Evolutionary conservation across 75 land plant genomes (phyloP), one percentile per base, ranked within the genome.

Genomic region (Ceratopteris richardii): DNA sequence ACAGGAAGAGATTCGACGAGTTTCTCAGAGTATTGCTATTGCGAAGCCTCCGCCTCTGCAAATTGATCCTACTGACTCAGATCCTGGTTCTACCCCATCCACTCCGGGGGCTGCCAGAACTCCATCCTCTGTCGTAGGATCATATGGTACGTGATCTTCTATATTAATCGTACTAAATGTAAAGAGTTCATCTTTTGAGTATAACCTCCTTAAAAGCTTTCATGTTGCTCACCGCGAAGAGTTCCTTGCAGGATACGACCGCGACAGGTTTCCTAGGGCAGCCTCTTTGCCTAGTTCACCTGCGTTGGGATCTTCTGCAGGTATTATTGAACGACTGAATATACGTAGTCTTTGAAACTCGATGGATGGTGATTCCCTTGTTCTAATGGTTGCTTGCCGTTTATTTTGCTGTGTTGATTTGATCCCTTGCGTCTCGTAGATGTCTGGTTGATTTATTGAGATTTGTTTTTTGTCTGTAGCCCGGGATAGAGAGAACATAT

Each of bases 11-110:
- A 47, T 24, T 4, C 28, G 57, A 39, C 64, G 71, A 27, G 70
- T 67, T 51, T 47, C 63, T 11, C 70, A 54, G 56, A 61, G 56
- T 50, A 55, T 68, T 59, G 21, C 64, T n/a, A 68, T 68, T 24
- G 62, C 52, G 47, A 68, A 61, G 22, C 71, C 64, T 14, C 40
- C 37, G 12, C 51, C 30, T 12, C 5, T 23, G 54, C 54, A 3
- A 1, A 23, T 52, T 6, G 24, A 24, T 13, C 2, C 54, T 14
- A 2, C 2, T 26, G 28, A 22, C 4, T 52, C 54, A 5, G 50
- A 46, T 4, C 22, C 22, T 5, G 54, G 54, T 6, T 52, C 54
- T 21, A 22, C 28, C 1, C 54, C 54, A 1, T 52, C 54, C 13
- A 52, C 54, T 23, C 54, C 54, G 18, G 54, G 54, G 13, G 54